A percentile compares a stretch with the other conserved stretches of the same genome.
Conservation (phyloP, 306 rosid species). For the Luffa aegyptiaca region DNA sequence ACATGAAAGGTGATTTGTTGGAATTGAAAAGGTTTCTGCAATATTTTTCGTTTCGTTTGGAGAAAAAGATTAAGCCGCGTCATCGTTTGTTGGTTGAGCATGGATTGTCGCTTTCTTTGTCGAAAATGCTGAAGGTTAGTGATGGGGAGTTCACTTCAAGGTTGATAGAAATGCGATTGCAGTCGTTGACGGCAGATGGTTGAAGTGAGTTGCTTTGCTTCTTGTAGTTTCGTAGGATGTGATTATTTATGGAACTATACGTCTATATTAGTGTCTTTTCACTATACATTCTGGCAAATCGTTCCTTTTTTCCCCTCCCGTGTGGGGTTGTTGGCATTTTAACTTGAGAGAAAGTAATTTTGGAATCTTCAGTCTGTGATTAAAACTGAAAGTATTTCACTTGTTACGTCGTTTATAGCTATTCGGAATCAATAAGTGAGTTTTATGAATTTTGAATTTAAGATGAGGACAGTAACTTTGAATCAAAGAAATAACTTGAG, state of each 20-base stretch:
- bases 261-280: background rate
- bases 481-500: too few species aligned
- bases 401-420: background rate
- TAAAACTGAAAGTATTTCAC: background rate
- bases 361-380: background rate
- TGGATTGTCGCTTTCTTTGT: conserved; percentile 40
- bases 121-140: conserved; percentile 51
- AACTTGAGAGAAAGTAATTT: background rate
- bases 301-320: background rate
- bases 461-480: too few species aligned
- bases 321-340: background rate
- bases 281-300: background rate
- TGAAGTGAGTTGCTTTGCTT: conserved; percentile 9
- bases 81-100: conserved; percentile 29
- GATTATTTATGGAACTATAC: background rate
- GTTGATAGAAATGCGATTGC: conserved; percentile 39
- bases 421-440: background rate
- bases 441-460: background rate
- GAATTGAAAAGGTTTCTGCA: conserved; percentile 65
- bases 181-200: conserved; percentile 13
- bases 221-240: conserved; percentile 1
- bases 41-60: conserved; percentile 75
- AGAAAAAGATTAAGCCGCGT: conserved; percentile 53
- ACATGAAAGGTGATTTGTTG: conserved; percentile 47
- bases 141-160: conserved; percentile 51